Evolutionary conservation across 106 monocot genomes (phyloP), one percentile per base, ranked within the genome.

Genomic region (Phalaenopsis aphrodite): DNA sequence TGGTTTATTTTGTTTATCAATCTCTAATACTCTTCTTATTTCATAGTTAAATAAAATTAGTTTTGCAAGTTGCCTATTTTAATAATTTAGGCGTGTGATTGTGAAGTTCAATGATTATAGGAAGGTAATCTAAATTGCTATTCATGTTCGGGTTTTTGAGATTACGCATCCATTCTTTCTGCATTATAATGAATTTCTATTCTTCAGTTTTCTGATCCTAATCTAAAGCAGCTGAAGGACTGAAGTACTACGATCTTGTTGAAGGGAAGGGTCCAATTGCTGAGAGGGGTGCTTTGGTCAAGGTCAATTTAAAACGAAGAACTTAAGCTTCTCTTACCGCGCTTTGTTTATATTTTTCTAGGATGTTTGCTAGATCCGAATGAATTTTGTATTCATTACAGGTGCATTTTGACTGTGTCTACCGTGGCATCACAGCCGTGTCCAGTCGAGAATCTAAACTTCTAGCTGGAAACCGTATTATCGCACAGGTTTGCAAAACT

Each of bases 361-460:
- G 37, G 41, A 72, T 15, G 42, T 24, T 15, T 56, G 30, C 46
- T 23, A 61, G 21, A 24, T 39, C 38, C 16, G 3, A 38, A 12
- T 52, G 52, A 52, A 52, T 52, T 52, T 17, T 39, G 11, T 12
- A 18, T 55, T 80, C 78, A 5, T 61, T 93, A 16, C 78, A 96
- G 96, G 96, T 97, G 61, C 96, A 97, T 77, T 97, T 97, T 82
- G 96, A 97, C 71, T 97, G 96, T 67, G 18, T 90, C 24, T 97
- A 94, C 82, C 96, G 91, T 43, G 82, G 93, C 10, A 86, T 96
- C 38, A 94, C 96, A 49, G 96, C 93, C 38, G 75, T 96, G 18
- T 93, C 93, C 48, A 94, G 91, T 83, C 90, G 96, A 17, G 96
- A 96, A 87, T 93, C 93, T 49, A 96, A 96, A 85, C 90, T 96